Evolutionary conservation across 2,329 filamentous ascomycete species (phyloP).

Genomic region (Penicillium decumbens): DNA sequence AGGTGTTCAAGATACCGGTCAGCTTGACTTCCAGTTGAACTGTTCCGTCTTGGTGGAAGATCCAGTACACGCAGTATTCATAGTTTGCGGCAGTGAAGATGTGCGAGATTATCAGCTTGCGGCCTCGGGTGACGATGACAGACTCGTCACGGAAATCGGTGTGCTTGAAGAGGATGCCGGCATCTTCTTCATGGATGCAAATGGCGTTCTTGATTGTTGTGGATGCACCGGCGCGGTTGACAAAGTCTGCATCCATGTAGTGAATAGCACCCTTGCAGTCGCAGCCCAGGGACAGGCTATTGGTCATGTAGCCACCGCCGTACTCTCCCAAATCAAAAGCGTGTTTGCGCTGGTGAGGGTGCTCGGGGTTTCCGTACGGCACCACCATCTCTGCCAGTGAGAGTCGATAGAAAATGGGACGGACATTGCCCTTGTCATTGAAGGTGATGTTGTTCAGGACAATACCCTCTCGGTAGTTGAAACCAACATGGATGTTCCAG

Average conservation of each 20-base stretch:
- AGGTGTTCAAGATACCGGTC: constrained; percentile 90
- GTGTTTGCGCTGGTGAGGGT: constrained; percentile 48
- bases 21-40: constrained; percentile 89
- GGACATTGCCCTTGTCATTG: constrained; percentile 72
- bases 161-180: constrained; percentile 89
- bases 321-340: constrained; percentile 48
- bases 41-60: constrained; percentile 87
- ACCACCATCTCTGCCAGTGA: constrained; percentile 93
- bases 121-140: constrained; percentile 75
- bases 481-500: constrained; percentile 87
- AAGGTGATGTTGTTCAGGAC: constrained; percentile 86
- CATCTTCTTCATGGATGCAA: constrained; percentile 92
- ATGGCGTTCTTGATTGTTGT: constrained; percentile 88
- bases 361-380: constrained; percentile 57
- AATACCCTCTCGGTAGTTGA: constrained; percentile 91
- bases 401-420: constrained; percentile 81
- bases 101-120: constrained; percentile 82
- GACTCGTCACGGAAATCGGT: constrained; percentile 90
- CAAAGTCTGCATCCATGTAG: constrained; percentile 84
- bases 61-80: constrained; percentile 85
- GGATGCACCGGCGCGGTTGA: constrained; percentile 69
- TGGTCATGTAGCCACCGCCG: constrained; percentile 48
- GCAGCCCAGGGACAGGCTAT: constrained; percentile 45
- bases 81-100: constrained; percentile 96
- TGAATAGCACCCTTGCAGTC: constrained; percentile 61